Percentiles rank a stretch among this genome's conserved stretches.
These are phyloP conservation scores for Sanguinoderma infundibulare DNA, from an alignment of 1,284 basidiomycete genomes.

Conservation along the genomic window DNA sequence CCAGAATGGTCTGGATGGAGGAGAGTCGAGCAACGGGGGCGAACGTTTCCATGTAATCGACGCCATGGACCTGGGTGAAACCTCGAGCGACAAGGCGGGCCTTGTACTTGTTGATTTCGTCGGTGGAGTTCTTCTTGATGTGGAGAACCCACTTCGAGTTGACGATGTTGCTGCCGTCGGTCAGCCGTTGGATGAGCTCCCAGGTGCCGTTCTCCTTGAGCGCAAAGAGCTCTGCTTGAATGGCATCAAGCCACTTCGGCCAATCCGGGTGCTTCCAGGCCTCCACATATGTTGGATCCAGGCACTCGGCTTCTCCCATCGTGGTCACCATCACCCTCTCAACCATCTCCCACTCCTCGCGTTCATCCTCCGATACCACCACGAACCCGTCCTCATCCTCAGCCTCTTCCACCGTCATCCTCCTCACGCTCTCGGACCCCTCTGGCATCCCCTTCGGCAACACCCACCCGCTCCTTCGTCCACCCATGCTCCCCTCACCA, in stretches of 20 bases:
- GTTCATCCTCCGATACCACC: conserved; percentile 2
- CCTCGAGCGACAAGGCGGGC: conserved; percentile 43
- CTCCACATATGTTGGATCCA: conserved; percentile 21
- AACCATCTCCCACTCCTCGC: conserved; percentile 7
- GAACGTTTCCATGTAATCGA: conserved; percentile 42
- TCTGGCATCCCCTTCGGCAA: conserved; percentile 2
- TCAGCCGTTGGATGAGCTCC: conserved; percentile 27
- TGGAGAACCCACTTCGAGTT: conserved; percentile 33
- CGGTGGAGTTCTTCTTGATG: no score
- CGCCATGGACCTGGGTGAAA: conserved; percentile 41
- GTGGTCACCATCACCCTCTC: conserved; percentile 14
- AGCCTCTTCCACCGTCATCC: conserved; percentile 1
- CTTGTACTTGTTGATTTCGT: conserved; percentile 37
- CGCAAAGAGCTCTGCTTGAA: conserved; percentile 24
- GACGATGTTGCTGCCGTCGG: conserved; percentile 28
- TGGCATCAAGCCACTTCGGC: conserved; percentile 34
- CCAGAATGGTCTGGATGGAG: conserved; percentile 34
- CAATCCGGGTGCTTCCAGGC: conserved; percentile 29
- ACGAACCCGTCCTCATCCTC: conserved; percentile 1
- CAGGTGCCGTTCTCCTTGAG: conserved; percentile 31
- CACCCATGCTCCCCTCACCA: not conserved
- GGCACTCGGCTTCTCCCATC: conserved; percentile 16
- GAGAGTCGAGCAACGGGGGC: no score
- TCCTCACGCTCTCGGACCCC: no score
- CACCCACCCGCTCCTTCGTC: not conserved